Evolutionary conservation across 2,329 filamentous ascomycete species (phyloP).

Genomic region (Stemphylium vesicarium): DNA sequence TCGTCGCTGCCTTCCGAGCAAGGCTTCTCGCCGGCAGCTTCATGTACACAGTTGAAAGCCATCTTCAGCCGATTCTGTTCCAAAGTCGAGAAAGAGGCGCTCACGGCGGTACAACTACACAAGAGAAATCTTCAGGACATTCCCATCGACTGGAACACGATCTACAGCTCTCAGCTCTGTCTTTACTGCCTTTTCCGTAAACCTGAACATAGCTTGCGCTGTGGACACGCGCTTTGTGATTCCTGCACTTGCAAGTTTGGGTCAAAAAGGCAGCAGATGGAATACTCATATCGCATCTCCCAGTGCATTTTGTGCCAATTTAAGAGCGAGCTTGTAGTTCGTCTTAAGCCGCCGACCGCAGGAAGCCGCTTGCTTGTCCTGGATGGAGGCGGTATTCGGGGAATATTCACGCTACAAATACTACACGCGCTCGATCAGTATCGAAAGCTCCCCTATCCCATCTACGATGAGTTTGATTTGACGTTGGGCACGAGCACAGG

Average conservation of each 20-base stretch:
- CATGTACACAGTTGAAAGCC: neutral
- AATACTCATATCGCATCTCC: conserved; percentile 18
- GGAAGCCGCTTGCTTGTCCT: conserved; percentile 20
- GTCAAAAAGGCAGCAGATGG: conserved; percentile 4
- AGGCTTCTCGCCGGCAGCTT: neutral
- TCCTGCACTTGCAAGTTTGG: conserved; percentile 13
- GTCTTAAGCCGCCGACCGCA: conserved; percentile 19
- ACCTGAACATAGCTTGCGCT: conserved; percentile 16
- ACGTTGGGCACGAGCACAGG: conserved; percentile 20
- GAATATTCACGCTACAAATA: conserved; percentile 17
- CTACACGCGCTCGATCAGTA: conserved; percentile 15
- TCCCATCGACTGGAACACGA: conserved; percentile 9
- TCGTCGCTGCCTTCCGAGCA: neutral
- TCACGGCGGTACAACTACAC: conserved; percentile 8
- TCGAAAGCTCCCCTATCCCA: conserved; percentile 19
- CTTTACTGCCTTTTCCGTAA: conserved; percentile 17
- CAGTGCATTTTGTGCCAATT: conserved; percentile 15
- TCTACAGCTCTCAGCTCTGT: conserved; percentile 13
- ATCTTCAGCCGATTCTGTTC: conserved; percentile 3
- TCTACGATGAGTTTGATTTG: conserved; percentile 25
- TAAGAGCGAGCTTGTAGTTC: conserved; percentile 9
- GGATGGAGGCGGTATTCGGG: conserved; percentile 17
- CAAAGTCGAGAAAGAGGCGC: neutral
- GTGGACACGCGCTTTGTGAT: conserved; percentile 16
- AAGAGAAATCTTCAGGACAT: conserved; percentile 11